phyloP scores from a whole-genome alignment of 2,329 filamentous ascomycete species.

The Colletotrichum lindemuthianum region DNA sequence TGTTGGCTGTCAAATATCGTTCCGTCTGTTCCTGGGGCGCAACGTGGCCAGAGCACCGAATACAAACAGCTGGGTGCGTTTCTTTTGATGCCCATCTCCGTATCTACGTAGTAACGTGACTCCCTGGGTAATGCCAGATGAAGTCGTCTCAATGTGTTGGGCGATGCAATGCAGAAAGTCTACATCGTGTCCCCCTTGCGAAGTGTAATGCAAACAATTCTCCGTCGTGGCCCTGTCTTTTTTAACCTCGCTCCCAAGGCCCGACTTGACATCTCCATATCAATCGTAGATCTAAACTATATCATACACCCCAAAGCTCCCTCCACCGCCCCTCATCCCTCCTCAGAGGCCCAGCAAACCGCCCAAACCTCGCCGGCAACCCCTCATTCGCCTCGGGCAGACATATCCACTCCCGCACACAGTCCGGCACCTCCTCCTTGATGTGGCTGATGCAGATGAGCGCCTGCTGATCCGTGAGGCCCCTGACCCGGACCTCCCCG shows the following conservation, averaged over 20 bases:
- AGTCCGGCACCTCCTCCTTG: constrained; percentile 87
- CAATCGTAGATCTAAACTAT: no score
- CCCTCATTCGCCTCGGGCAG: constrained; percentile 79
- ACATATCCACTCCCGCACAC: constrained; percentile 85
- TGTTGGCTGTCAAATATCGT: constrained; percentile 13
- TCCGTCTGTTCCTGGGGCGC: not conserved
- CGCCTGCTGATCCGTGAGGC: constrained; percentile 77
- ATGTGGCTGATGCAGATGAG: constrained; percentile 93
- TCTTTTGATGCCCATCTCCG: not conserved
- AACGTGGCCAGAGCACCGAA: constrained; percentile 8
- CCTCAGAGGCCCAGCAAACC: constrained; percentile 69
- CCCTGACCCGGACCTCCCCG: constrained; percentile 63
- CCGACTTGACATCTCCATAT: not conserved
- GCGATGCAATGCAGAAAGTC: constrained; percentile 7
- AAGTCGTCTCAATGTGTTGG: not conserved
- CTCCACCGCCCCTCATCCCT: constrained; percentile 68
- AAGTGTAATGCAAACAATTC: not conserved
- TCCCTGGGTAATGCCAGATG: not conserved
- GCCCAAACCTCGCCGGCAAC: constrained; percentile 69
- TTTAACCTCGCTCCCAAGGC: not conserved
- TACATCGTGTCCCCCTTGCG: not conserved
- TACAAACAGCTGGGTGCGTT: not conserved
- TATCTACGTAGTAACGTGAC: no score
- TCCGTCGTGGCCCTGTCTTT: not conserved
- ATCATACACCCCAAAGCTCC: constrained; percentile 67